Conservation (phyloP, 2,329 filamentous ascomycete genomes). For the Aspergillus sp. region DNA sequence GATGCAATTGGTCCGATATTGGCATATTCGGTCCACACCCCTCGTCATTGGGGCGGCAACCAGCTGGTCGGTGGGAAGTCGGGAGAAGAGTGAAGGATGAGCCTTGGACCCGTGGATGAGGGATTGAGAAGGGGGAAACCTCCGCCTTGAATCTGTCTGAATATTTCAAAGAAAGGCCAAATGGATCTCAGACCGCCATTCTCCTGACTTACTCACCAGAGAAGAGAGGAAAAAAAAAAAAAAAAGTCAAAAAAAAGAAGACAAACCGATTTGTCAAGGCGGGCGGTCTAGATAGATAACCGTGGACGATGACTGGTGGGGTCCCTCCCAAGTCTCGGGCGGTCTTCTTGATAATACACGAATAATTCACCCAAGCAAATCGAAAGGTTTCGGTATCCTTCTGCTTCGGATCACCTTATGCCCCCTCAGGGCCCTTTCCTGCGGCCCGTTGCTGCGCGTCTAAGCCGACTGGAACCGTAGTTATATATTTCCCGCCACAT, state of each 20-base stretch:
- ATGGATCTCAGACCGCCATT: background rate
- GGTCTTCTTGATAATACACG: conserved; percentile 36
- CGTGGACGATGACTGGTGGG: conserved; percentile 19
- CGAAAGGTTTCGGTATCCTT: conserved; percentile 39
- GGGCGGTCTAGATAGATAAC: conserved; percentile 14
- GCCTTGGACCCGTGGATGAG: background rate
- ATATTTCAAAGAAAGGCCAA: background rate
- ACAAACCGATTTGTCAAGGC: conserved; percentile 21
- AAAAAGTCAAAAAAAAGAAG: background rate
- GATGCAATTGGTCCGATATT: conserved; percentile 14
- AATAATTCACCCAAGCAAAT: conserved; percentile 23
- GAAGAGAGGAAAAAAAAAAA: background rate
- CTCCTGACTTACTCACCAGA: background rate
- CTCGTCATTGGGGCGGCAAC: conserved; percentile 7
- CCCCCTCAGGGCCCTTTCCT: conserved; percentile 4
- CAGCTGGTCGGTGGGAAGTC: background rate
- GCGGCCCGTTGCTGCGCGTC: conserved; percentile 14
- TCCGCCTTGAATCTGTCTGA: background rate
- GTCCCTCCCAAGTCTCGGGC: conserved; percentile 30
- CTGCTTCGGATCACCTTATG: conserved; percentile 35
- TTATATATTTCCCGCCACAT: conserved; percentile 24
- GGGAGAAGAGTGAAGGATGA: background rate
- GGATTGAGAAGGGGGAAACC: background rate
- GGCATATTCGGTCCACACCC: conserved; percentile 1
- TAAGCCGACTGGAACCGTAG: conserved; percentile 16